Conservation (phyloP, 352 stramenopile species). For the Globisporangium cederbergense region DNA sequence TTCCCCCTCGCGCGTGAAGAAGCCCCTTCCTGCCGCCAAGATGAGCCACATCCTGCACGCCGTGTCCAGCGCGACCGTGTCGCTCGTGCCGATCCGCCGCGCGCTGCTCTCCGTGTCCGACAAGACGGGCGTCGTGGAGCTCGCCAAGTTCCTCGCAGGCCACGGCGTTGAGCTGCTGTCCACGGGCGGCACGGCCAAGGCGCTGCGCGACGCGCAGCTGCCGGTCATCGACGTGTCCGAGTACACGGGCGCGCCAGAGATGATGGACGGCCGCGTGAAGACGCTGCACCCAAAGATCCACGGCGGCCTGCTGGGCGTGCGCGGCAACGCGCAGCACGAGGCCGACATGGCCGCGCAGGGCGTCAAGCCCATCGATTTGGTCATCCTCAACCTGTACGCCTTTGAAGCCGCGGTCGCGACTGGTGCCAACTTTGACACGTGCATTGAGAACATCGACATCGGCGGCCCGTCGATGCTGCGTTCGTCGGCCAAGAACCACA, state of each 20-base stretch:
- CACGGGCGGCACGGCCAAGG: conserved; percentile 97
- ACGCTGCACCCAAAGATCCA: conserved; percentile 99
- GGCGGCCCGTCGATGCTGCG: conserved; percentile 98
- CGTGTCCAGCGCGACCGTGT: conserved; percentile 57
- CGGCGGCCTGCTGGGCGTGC: conserved; percentile 96
- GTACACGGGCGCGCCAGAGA: conserved; percentile 97
- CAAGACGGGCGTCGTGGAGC: conserved; percentile 97
- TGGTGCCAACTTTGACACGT: conserved; percentile 94
- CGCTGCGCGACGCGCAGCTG: conserved; percentile 93
- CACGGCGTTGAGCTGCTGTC: conserved; percentile 97
- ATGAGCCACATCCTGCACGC: conserved; percentile 87
- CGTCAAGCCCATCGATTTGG: conserved; percentile 98
- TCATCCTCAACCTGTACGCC: conserved; percentile 99
- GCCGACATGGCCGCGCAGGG: conserved; percentile 94
- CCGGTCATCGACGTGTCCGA: conserved; percentile 96
- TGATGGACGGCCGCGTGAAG: conserved; percentile 99
- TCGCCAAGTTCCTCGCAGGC: conserved; percentile 92
- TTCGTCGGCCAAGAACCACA: conserved; percentile 99
- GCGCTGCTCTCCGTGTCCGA: conserved; percentile 99
- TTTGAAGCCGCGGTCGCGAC: conserved; percentile 97
- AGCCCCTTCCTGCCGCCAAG: not conserved
- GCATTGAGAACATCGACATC: conserved; percentile 99
- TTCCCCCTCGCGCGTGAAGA: conserved; percentile 8
- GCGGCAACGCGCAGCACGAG: conserved; percentile 96
- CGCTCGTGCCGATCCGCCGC: conserved; percentile 91